Evolutionary conservation across 257 asterid species (phyloP), one percentile per base, ranked within the genome.

Genomic region (Przewalskia tangutica): DNA sequence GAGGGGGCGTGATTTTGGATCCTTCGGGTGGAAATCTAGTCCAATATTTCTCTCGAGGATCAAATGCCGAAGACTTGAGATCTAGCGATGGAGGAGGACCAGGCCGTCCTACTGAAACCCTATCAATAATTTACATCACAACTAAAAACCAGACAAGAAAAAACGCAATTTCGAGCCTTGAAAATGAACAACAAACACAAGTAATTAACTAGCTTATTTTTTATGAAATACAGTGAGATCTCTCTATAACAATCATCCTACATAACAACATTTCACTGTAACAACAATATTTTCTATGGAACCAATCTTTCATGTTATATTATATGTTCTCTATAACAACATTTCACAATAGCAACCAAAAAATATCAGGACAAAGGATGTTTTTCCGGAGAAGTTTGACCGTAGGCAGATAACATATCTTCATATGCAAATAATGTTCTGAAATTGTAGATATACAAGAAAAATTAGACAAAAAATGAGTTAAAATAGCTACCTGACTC

Each of bases 401-500:
- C 6, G 6, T 38, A 59, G 65, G 10, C 32, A 60, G 32, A 20
- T 60, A 5, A 20, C 34, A 60, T 20, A 12, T 53, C 58, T 53
- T 6, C 12, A 13, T 53, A 11, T 53, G 58, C 18, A 53, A 4
- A 13, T 13, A 53, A 2, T 3, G 11, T 2, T 16, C 3, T 59
- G 65, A 58, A 2, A 58, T 51, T 51, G 6, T 51, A 51, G 17
- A 65, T 68, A 66, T 9, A 71, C 44, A 64, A 27, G 71, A 27
- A 32, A 32, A 64, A 20, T 48, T 73, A 73, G 44, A 73, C 10
- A 46, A 46, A 62, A 68, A 20, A 71, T 6, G 10, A 71, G 79
- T 71, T 71, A 77, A 77, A 36, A 16, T 77, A 14, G 46, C 67
- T 81, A 87, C 90, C 90, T 87, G 85, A 87, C 81, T 64, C 88